Evolutionary conservation across 768 basidiomycete species (phyloP), one percentile per base, ranked within the genome.

Genomic region (Symmetrospora coprosmae): DNA sequence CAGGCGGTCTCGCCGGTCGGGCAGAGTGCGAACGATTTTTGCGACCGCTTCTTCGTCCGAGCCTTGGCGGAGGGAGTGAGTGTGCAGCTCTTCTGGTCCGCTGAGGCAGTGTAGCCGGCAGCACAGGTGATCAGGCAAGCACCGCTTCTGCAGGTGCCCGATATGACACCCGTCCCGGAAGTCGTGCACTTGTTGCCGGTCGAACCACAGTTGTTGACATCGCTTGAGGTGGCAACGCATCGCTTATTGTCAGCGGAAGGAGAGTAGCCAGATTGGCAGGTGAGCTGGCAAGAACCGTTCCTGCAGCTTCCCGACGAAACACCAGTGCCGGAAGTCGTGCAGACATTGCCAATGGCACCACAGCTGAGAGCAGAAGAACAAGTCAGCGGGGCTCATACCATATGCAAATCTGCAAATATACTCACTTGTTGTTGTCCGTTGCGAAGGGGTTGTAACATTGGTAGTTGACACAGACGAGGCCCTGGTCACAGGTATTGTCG

Each of bases 141-240:
- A 3, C 48, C 58, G 35, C 5, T 17, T 19, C 34, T 35, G 58
- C 55, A 59, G 11, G 27, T n/a, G 7, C 19, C 19, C 19, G 7
- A 46, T 13, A 13, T 21, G 1, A 47, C 53, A 11, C 64, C 60
- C 41, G 38, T 48, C 14, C 21, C 9, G 48, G 48, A 50, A 0
- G 53, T 23, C 7, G 60, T 47, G 50, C 64, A 65, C 21, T 34
- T 37, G 16, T 50, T 48, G 35, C 49, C 33, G 13, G 37, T 8
- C 17, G 40, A 3, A 14, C 60, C 51, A 31, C 64, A 64, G 51
- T 64, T 64, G 56, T 49, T 48, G n/a, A 45, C 6, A 39, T 64
- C 63, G 23, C 2, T 23, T 19, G 23, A 30, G 6, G 50, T 60
- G 0, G 45, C 19, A 2, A 45, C 31, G 39, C 65, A 66, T 17